Percentiles rank a stretch among this genome's conserved stretches.
phyloP scores from a whole-genome alignment of 305 asterid genomes.

The Fraxinus latifolia region DNA sequence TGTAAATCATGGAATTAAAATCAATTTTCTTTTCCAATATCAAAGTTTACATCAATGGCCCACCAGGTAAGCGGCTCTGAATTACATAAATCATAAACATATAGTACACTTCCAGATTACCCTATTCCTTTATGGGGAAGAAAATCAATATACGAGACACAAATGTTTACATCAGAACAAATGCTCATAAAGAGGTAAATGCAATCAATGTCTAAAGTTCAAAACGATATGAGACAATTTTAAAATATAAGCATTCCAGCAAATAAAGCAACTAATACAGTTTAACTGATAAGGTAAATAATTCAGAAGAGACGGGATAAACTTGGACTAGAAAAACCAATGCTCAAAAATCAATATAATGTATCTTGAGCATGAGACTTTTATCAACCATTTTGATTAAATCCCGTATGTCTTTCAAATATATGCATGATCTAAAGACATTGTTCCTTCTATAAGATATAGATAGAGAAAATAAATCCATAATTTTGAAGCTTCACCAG shows the following conservation, averaged over 20 bases:
- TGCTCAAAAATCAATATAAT: not conserved
- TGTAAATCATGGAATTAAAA: conserved; percentile 14
- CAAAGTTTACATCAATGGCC: not conserved
- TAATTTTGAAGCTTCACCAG: not conserved
- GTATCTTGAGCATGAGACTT: not conserved
- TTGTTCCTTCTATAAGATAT: not conserved
- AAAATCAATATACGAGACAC: not conserved
- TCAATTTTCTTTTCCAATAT: conserved; percentile 6
- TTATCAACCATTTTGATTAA: not conserved
- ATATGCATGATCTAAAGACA: not conserved
- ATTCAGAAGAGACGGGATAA: not conserved
- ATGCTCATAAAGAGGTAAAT: no score
- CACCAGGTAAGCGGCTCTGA: not conserved
- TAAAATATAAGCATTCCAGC: no score
- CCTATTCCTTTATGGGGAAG: not conserved
- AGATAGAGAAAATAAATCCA: not conserved
- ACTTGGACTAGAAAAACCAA: not conserved
- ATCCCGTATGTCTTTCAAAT: not conserved
- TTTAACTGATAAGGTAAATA: not conserved
- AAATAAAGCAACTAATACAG: not conserved
- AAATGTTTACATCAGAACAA: no score
- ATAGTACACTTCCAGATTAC: not conserved
- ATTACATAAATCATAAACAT: not conserved
- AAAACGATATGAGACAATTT: no score
- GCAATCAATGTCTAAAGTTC: no score